A percentile compares a stretch with the other conserved stretches of the same genome.
Evolutionary conservation across 2,329 filamentous ascomycete genomes (phyloP).

Genomic region (Venturia aucupariae): DNA sequence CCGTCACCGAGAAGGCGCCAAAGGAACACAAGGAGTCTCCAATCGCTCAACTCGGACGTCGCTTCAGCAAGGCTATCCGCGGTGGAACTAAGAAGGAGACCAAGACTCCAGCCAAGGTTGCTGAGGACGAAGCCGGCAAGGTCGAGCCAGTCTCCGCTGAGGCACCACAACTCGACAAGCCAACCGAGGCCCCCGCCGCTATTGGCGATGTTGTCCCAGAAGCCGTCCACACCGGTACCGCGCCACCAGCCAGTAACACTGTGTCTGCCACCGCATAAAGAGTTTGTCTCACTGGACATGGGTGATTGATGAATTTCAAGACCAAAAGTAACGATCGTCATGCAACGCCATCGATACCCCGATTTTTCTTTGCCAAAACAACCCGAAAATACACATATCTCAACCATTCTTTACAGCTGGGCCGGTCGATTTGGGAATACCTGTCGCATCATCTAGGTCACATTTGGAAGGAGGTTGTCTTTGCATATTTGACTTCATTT

Average conservation of each 20-base stretch:
- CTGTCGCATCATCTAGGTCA: constrained; percentile 9
- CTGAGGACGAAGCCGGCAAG: constrained; percentile 21
- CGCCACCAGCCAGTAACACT: constrained; percentile 30
- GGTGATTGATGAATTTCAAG: constrained; percentile 4
- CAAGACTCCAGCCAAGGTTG: constrained; percentile 26
- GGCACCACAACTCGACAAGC: constrained; percentile 16
- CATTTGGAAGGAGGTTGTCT: constrained; percentile 3
- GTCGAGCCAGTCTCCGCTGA: constrained; percentile 23
- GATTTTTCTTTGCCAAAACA: neutral
- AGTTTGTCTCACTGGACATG: constrained; percentile 38
- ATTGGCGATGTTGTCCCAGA: constrained; percentile 32
- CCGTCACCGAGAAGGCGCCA: constrained; percentile 10
- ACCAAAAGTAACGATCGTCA: constrained; percentile 14
- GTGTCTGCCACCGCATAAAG: constrained; percentile 35
- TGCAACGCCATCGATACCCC: constrained; percentile 13
- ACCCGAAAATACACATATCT: neutral
- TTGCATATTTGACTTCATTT: constrained; percentile 4
- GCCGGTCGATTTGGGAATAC: constrained; percentile 9
- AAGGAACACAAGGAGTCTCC: constrained; percentile 20
- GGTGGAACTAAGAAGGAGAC: constrained; percentile 30
- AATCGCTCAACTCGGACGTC: constrained; percentile 26
- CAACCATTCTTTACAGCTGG: neutral
- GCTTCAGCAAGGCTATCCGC: constrained; percentile 32
- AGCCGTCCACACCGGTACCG: constrained; percentile 31
- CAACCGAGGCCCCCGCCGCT: constrained; percentile 13